phyloP scores from a whole-genome alignment of 2,329 filamentous ascomycete species.

The Botrytis galanthina region DNA sequence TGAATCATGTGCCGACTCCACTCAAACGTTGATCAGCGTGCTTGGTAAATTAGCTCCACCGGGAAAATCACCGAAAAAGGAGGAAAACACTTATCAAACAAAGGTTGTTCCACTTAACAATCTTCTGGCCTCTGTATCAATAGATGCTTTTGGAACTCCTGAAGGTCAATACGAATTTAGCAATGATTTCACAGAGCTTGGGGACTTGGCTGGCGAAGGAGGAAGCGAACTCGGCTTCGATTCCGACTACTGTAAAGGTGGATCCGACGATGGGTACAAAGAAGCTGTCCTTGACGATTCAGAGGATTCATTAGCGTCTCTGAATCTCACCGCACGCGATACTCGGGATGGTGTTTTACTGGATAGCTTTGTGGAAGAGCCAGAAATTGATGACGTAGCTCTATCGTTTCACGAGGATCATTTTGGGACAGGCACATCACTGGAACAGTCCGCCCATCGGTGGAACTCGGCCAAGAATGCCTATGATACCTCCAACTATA shows the following conservation, averaged over 20 bases:
- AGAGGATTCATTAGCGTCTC: conserved; percentile 33
- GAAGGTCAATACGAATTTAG: conserved; percentile 63
- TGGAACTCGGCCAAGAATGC: conserved; percentile 78
- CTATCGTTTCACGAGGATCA: conserved; percentile 76
- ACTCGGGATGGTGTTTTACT: conserved; percentile 48
- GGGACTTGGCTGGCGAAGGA: conserved; percentile 46
- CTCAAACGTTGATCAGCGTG: conserved; percentile 81
- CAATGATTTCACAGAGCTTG: conserved; percentile 55
- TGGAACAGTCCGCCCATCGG: conserved; percentile 67
- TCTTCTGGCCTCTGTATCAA: conserved; percentile 85
- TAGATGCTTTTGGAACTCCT: conserved; percentile 70
- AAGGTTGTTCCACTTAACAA: conserved; percentile 83
- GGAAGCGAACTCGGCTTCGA: conserved; percentile 43
- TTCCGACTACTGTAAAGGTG: conserved; percentile 50
- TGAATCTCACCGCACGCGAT: conserved; percentile 39
- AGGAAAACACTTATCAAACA: conserved; percentile 81
- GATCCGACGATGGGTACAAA: conserved; percentile 31
- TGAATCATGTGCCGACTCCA: conserved; percentile 96
- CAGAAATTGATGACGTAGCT: conserved; percentile 53
- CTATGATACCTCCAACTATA: conserved; percentile 64
- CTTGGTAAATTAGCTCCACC: conserved; percentile 80
- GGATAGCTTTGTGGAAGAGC: conserved; percentile 43
- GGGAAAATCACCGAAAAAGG: conserved; percentile 69
- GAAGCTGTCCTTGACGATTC: conserved; percentile 44
- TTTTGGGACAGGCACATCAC: conserved; percentile 62